phyloP scores from a whole-genome alignment of 345 rosid genomes.

The Citropsis articulata region DNA sequence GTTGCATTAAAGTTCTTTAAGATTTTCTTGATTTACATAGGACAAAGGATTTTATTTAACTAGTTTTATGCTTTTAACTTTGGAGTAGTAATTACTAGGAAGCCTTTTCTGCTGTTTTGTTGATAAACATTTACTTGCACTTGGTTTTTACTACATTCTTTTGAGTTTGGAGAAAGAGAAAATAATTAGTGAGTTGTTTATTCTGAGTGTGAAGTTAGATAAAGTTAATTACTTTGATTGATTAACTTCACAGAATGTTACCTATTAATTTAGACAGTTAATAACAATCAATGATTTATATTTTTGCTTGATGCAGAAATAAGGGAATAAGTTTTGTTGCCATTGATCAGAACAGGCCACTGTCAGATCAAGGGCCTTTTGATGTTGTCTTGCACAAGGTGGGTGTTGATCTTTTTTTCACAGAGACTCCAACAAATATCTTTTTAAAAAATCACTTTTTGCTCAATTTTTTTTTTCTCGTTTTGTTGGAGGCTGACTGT shows the following conservation, averaged over 20 bases:
- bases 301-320: slow-evolving; percentile 48
- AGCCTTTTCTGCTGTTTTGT: neutral
- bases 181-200: neutral
- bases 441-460: neutral
- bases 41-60: no score
- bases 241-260: slow-evolving; percentile 20
- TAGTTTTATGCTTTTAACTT: neutral
- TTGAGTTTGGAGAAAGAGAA: neutral
- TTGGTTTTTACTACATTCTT: neutral
- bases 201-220: slow-evolving; percentile 15
- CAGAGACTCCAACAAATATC: neutral
- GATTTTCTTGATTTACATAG: neutral
- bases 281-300: slow-evolving; percentile 8
- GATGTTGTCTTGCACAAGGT: slow-evolving; percentile 94
- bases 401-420: slow-evolving; percentile 19
- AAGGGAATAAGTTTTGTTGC: slow-evolving; percentile 79
- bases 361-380: slow-evolving; percentile 93
- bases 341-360: slow-evolving; percentile 59
- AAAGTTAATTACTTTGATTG: slow-evolving; percentile 21
- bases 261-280: slow-evolving; percentile 5
- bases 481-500: neutral
- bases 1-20: neutral
- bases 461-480: neutral
- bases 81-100: neutral
- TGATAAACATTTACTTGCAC: neutral